A percentile compares a stretch with the other conserved stretches of the same genome.
Evolutionary conservation across 345 rosid genomes (phyloP).

Genomic region (Corchorus olitorius): DNA sequence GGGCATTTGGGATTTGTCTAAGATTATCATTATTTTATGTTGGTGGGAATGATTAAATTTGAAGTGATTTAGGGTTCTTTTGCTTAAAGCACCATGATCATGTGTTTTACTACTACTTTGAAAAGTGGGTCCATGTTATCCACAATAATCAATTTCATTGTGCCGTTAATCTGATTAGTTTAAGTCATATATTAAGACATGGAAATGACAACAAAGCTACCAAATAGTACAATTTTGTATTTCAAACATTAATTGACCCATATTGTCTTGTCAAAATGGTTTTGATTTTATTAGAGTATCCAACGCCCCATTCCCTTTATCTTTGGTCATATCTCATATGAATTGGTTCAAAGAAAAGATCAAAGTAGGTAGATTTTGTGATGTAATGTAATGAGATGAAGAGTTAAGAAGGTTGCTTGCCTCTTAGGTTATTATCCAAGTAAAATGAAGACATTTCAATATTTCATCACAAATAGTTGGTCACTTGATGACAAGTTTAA

Average conservation of each 20-base stretch:
- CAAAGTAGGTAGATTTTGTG: background rate
- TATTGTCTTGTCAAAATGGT: background rate
- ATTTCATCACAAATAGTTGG: no score
- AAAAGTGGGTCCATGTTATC: constrained; percentile 8
- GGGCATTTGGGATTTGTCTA: background rate
- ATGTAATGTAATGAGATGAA: background rate
- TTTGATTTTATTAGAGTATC: background rate
- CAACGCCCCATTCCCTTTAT: background rate
- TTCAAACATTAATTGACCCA: background rate
- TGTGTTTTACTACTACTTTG: background rate
- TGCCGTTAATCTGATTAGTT: background rate
- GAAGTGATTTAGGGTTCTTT: background rate
- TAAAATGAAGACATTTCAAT: background rate
- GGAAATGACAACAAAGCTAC: constrained; percentile 7
- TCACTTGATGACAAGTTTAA: constrained; percentile 3
- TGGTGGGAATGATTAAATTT: background rate
- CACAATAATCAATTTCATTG: background rate
- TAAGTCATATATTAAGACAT: background rate
- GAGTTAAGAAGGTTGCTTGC: background rate
- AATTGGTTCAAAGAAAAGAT: background rate
- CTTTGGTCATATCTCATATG: no score
- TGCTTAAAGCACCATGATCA: background rate
- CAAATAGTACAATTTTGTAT: background rate
- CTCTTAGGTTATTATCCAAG: background rate
- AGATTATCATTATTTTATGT: background rate